These are phyloP conservation scores for Aureobasidium sp. DNA, from an alignment of 2,329 filamentous ascomycete species.

Conservation along the genomic window DNA sequence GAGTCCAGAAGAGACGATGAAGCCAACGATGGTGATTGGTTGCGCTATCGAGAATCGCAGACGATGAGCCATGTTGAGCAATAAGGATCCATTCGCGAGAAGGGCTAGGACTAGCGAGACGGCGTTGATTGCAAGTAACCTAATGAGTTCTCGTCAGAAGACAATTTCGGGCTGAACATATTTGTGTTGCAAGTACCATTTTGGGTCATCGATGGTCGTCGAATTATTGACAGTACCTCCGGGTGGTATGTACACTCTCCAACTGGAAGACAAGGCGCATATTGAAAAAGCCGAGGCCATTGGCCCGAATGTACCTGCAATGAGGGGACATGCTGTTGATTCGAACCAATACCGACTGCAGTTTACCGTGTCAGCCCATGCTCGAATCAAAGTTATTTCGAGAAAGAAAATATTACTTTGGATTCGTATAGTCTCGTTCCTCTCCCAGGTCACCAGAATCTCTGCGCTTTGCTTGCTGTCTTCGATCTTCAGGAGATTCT, in stretches of 20 bases:
- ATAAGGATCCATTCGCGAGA: slow-evolving; percentile 46
- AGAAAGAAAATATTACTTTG: slow-evolving; percentile 28
- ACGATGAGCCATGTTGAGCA: slow-evolving; percentile 54
- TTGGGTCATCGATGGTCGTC: slow-evolving; percentile 44
- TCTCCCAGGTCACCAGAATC: slow-evolving; percentile 28
- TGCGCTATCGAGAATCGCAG: slow-evolving; percentile 50
- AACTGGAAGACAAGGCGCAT: slow-evolving; percentile 48
- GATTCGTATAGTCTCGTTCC: slow-evolving; percentile 39
- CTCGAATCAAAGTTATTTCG: slow-evolving; percentile 13
- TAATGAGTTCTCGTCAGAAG: slow-evolving; percentile 19
- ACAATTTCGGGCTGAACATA: not conserved
- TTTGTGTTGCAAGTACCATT: slow-evolving; percentile 35
- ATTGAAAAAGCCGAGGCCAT: slow-evolving; percentile 34
- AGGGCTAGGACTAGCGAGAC: slow-evolving; percentile 49
- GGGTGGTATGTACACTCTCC: slow-evolving; percentile 47
- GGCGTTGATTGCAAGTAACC: slow-evolving; percentile 49
- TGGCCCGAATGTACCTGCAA: slow-evolving; percentile 42
- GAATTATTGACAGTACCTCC: slow-evolving; percentile 39
- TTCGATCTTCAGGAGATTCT: slow-evolving; percentile 11
- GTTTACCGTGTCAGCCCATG: not conserved
- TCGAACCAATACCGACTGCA: slow-evolving; percentile 54
- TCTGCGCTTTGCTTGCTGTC: slow-evolving; percentile 25
- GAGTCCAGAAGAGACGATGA: slow-evolving; percentile 47
- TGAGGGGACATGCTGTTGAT: slow-evolving; percentile 50
- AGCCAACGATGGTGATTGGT: slow-evolving; percentile 55